These are phyloP conservation scores for Talaromyces piceae DNA, from an alignment of 2,329 filamentous ascomycete species.

Conservation along the genomic window DNA sequence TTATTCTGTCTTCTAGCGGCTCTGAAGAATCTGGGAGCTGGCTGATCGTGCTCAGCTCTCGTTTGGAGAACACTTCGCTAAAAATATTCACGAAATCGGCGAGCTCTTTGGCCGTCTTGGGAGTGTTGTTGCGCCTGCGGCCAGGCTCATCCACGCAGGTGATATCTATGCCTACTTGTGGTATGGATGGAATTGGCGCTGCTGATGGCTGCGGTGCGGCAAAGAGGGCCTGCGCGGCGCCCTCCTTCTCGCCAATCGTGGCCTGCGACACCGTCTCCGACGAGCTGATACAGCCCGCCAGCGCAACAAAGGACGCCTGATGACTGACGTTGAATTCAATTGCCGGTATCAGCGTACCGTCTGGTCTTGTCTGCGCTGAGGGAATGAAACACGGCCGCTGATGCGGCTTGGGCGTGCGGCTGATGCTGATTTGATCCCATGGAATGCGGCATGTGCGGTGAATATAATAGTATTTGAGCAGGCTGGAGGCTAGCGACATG, in stretches of 20 bases:
- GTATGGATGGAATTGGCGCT: slow-evolving; percentile 13
- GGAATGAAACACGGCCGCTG: slow-evolving; percentile 49
- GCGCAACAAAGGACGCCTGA: slow-evolving; percentile 54
- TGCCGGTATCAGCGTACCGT: slow-evolving; percentile 13
- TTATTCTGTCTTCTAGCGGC: slow-evolving; percentile 38
- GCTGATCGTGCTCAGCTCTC: slow-evolving; percentile 51
- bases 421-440: slow-evolving; percentile 51
- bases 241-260: neutral
- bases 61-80: slow-evolving; percentile 50
- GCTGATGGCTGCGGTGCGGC: slow-evolving; percentile 8
- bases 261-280: neutral
- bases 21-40: slow-evolving; percentile 18
- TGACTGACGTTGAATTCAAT: slow-evolving; percentile 61
- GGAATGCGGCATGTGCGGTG: slow-evolving; percentile 47
- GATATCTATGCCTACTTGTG: slow-evolving; percentile 53
- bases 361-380: slow-evolving; percentile 14
- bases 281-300: slow-evolving; percentile 43
- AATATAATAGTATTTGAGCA: slow-evolving; percentile 56
- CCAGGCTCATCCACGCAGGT: slow-evolving; percentile 54
- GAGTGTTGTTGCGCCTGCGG: slow-evolving; percentile 39
- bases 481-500: slow-evolving; percentile 54
- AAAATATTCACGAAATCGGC: slow-evolving; percentile 54
- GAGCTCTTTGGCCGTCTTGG: slow-evolving; percentile 44
- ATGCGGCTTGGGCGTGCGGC: slow-evolving; percentile 43
- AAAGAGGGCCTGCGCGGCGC: neutral